A percentile compares a stretch with the other conserved stretches of the same genome.
Conservation (phyloP, 306 rosid genomes). For the Morella rubra region DNA sequence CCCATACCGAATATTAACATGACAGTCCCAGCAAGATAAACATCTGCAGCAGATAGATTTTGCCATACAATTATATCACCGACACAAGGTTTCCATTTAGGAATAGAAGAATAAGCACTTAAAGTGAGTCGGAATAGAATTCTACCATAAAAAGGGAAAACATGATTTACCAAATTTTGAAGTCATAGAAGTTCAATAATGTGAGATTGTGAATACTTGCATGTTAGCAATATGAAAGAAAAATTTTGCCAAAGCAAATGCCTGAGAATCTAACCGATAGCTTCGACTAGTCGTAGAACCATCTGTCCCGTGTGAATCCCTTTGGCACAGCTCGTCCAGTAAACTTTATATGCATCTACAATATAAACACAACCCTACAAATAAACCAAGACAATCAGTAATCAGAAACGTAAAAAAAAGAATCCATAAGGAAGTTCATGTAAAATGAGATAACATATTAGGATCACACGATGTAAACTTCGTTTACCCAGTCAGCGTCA, state of each 20-base stretch:
- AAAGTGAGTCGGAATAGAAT: conserved; percentile 10
- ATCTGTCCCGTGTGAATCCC: conserved; percentile 87
- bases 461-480: neutral
- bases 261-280: conserved; percentile 62
- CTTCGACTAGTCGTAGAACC: conserved; percentile 92
- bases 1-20: conserved; percentile 98
- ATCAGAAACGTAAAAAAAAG: conserved; percentile 19
- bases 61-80: conserved; percentile 12
- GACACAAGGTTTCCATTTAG: neutral
- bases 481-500: neutral
- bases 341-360: conserved; percentile 78
- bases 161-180: conserved; percentile 8
- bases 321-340: conserved; percentile 88
- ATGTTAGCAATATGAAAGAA: neutral
- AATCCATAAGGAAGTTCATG: neutral
- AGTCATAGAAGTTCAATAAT: neutral
- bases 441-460: neutral
- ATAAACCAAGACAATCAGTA: conserved; percentile 5
- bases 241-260: conserved; percentile 1
- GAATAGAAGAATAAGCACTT: neutral
- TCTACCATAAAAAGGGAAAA: conserved; percentile 7
- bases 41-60: conserved; percentile 62
- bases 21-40: conserved; percentile 97
- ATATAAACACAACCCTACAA: conserved; percentile 86
- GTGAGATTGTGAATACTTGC: neutral